Base-by-base conservation (phyloP, 495 filamentous ascomycete species). In the Aspergillus incahuasiensis region DNA sequence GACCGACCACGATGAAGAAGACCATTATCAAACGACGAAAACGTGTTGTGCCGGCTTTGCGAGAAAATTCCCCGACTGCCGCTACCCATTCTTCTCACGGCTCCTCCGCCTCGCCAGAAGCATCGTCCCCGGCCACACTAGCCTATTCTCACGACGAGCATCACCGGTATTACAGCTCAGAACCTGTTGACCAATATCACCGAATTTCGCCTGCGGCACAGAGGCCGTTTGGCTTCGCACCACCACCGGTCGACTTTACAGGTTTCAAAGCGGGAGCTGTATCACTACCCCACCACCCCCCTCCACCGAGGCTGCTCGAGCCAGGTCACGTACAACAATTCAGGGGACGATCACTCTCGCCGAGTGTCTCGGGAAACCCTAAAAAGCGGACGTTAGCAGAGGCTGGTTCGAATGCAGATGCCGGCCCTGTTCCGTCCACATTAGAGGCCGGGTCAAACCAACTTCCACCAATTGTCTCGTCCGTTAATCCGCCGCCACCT, bases 1-100 rank as follows among this genome's bases (percentile, higher is more conserved):
- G 94, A 28, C 94, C 94, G 6, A 88, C 91, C 12, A 88, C 88
- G 0, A 97, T 98, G 95, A 98, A 98, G 71, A 97, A 96, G 72
- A 86, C 88, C 0, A 85, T 94, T 49, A 98, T 98, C 68, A 97
- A 97, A 72, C 83, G 94, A 40, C 85, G 94, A 55, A 98, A 97
- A 74, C 87, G 94, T 18, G 91, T 98, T 15, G 90, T 98, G 40
- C 92, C 94, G 18, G 91, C 89, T 16, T 70, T 81, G 42, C 81
- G 86, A 57, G 86, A 82, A 54, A 68, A 76, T 38, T 75, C 74
- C 40, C 69, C 73, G 38, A 73, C 74, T 13, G 71, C 59, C 13
- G 63, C 68, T 15, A 74, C 73, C 16, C 72, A 75, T n/a, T 77
- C 74, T 6, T 76, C 74, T 5, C 70, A 73, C 39, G 73, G 71